A percentile compares a stretch with the other conserved stretches of the same genome.
phyloP scores from a whole-genome alignment of 768 basidiomycete species.

The Lactarius quietus region DNA sequence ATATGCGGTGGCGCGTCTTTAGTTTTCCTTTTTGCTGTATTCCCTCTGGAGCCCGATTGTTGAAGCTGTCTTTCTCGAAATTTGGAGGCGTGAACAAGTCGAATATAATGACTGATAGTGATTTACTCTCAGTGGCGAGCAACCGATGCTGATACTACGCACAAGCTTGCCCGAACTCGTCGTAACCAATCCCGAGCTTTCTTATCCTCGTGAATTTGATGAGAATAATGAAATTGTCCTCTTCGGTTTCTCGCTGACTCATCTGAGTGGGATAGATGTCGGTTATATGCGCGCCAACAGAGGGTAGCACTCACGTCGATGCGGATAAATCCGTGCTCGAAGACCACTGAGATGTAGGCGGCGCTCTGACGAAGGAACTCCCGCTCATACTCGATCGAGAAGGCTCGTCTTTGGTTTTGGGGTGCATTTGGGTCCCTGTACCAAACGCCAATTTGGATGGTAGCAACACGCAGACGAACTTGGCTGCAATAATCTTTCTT shows the following conservation, averaged over 20 bases:
- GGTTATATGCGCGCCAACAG: not conserved
- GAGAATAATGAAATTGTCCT: conserved; percentile 3
- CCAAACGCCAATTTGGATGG: conserved; percentile 65
- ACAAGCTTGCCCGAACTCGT: conserved; percentile 15
- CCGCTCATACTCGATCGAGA: conserved; percentile 69
- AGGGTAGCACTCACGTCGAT: conserved; percentile 45
- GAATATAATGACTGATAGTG: conserved; percentile 18
- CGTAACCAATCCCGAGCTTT: conserved; percentile 22
- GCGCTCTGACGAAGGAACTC: conserved; percentile 44
- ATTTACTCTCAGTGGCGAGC: not conserved
- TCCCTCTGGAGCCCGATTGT: conserved; percentile 44
- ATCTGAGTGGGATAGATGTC: conserved; percentile 2
- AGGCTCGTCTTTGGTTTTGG: conserved; percentile 34
- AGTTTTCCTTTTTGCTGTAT: conserved; percentile 34
- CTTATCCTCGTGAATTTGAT: conserved; percentile 20
- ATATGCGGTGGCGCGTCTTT: conserved; percentile 56
- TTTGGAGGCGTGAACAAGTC: conserved; percentile 46
- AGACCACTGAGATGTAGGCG: conserved; percentile 59
- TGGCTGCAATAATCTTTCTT: conserved; percentile 38
- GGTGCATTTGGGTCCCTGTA: conserved; percentile 35
- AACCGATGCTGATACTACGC: not conserved
- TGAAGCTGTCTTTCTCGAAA: conserved; percentile 57
- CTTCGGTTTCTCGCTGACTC: conserved; percentile 19
- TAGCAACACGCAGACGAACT: conserved; percentile 48
- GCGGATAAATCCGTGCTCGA: conserved; percentile 63